Percentiles rank a stretch among this genome's conserved stretches.
Evolutionary conservation across 1,284 basidiomycete genomes (phyloP).

Genomic region (Boletus semigastroideus): DNA sequence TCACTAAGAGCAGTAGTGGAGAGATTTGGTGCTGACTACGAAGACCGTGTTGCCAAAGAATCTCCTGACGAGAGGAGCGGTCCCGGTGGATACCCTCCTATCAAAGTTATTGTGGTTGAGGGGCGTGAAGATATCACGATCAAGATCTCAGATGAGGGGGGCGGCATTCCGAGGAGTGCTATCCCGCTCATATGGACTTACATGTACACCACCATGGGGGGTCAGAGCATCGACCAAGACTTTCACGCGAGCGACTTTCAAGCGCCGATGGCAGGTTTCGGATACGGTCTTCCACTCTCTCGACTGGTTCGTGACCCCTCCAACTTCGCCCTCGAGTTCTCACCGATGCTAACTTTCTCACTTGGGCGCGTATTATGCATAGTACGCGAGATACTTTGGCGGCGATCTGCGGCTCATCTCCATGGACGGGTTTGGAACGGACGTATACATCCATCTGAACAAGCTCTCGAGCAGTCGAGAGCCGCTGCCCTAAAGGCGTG

Average conservation of each 20-base stretch:
- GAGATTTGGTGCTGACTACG: constrained; percentile 82
- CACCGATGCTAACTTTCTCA: constrained; percentile 9
- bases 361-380: constrained; percentile 11
- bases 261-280: constrained; percentile 98
- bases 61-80: constrained; percentile 3
- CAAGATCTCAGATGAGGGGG: constrained; percentile 97
- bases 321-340: constrained; percentile 8
- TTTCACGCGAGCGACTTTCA: constrained; percentile 92
- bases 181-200: constrained; percentile 98
- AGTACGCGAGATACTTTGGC: constrained; percentile 96
- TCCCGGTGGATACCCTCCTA: constrained; percentile 70
- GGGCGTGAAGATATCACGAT: constrained; percentile 97
- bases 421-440: constrained; percentile 96
- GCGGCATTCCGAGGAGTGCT: constrained; percentile 92
- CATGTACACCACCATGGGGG: constrained; percentile 98
- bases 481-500: constrained; percentile 54
- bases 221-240: constrained; percentile 82
- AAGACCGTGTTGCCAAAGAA: constrained; percentile 43
- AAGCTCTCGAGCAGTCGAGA: constrained; percentile 80
- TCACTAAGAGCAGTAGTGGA: constrained; percentile 97
- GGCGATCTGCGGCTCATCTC: constrained; percentile 95
- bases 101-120: constrained; percentile 96
- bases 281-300: constrained; percentile 90
- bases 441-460: constrained; percentile 90
- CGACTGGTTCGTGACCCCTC: constrained; percentile 62